Conservation (phyloP, 192 early-diverging fungal species). For the Chytriomyces sp. region DNA sequence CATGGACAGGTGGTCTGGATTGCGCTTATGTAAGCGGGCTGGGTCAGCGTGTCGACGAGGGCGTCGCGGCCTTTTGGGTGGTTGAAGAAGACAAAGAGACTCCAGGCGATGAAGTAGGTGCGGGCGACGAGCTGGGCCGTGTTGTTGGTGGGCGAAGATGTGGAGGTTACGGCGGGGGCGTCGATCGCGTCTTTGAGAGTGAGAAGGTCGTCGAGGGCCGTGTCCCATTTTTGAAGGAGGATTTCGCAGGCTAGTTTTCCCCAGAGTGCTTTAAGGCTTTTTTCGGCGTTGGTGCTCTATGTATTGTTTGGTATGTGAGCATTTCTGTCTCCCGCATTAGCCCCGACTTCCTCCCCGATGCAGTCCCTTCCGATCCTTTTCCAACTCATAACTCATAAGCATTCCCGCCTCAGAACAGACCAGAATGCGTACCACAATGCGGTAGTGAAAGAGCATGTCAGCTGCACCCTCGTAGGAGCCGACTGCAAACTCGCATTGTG, state of each 20-base stretch:
- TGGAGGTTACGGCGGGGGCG: slow-evolving; percentile 52
- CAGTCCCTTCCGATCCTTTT: too few species aligned
- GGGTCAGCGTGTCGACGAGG: slow-evolving; percentile 90
- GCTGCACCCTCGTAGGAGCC: slow-evolving; percentile 90
- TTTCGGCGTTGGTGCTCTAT: slow-evolving; percentile 84
- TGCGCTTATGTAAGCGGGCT: slow-evolving; percentile 91
- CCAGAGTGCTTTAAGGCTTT: slow-evolving; percentile 87
- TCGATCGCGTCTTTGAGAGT: slow-evolving; percentile 88
- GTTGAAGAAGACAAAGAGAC: slow-evolving; percentile 98
- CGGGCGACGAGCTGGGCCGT: slow-evolving; percentile 83
- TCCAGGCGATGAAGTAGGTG: slow-evolving; percentile 95
- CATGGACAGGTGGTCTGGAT: slow-evolving; percentile 97
- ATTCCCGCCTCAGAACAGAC: too few species aligned
- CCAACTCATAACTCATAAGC: too few species aligned
- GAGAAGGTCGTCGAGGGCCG: slow-evolving; percentile 85
- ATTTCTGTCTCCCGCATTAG: too few species aligned
- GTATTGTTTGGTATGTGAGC: too few species aligned
- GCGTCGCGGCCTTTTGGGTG: slow-evolving; percentile 95
- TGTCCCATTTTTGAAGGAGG: slow-evolving; percentile 91
- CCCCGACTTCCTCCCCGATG: too few species aligned
- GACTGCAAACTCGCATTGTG: slow-evolving; percentile 89
- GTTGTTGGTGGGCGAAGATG: slow-evolving; percentile 62
- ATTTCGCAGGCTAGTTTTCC: slow-evolving; percentile 97
- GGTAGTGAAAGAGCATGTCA: slow-evolving; percentile 93
- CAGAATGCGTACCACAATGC: slow-evolving; percentile 73